phyloP scores from a whole-genome alignment of 2,329 filamentous ascomycete genomes.

The Neofusicoccum umdonicola region DNA sequence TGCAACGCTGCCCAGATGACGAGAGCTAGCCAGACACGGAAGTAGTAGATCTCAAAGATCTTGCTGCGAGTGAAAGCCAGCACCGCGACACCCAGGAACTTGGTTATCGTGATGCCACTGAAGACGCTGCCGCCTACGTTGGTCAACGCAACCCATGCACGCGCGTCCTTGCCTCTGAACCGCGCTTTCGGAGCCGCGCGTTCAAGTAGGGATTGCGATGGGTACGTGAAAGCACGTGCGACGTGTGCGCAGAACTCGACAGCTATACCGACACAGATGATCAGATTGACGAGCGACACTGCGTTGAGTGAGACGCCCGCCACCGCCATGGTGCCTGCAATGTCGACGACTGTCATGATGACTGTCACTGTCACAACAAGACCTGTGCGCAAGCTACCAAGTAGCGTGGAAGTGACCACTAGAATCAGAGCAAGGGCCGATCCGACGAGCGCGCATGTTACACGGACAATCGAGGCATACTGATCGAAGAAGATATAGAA shows the following conservation, averaged over 20 bases:
- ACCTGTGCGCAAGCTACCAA: conserved; percentile 81
- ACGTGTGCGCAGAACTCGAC: conserved; percentile 99
- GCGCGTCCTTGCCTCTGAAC: conserved; percentile 77
- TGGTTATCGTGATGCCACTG: conserved; percentile 93
- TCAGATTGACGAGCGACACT: conserved; percentile 89
- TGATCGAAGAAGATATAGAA: conserved; percentile 99
- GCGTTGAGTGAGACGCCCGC: conserved; percentile 89
- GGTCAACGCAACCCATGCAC: conserved; percentile 88
- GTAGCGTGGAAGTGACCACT: conserved; percentile 70
- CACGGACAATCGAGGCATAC: conserved; percentile 77
- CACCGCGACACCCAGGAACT: conserved; percentile 86
- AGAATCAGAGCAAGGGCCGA: conserved; percentile 85
- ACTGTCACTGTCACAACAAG: conserved; percentile 82
- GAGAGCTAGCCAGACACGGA: conserved; percentile 90
- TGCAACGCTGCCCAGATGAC: conserved; percentile 87
- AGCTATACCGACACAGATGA: conserved; percentile 94
- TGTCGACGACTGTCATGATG: conserved; percentile 88
- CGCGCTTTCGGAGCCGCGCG: conserved; percentile 68
- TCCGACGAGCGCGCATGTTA: conserved; percentile 76
- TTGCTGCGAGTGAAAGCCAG: conserved; percentile 93
- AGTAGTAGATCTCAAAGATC: conserved; percentile 99
- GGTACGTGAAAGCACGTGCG: conserved; percentile 93
- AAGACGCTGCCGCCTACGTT: conserved; percentile 95
- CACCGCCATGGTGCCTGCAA: conserved; percentile 91
- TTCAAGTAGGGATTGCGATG: conserved; percentile 77